phyloP scores from a whole-genome alignment of 1,284 basidiomycete species.

The Apiotrichum veenhuisii region DNA sequence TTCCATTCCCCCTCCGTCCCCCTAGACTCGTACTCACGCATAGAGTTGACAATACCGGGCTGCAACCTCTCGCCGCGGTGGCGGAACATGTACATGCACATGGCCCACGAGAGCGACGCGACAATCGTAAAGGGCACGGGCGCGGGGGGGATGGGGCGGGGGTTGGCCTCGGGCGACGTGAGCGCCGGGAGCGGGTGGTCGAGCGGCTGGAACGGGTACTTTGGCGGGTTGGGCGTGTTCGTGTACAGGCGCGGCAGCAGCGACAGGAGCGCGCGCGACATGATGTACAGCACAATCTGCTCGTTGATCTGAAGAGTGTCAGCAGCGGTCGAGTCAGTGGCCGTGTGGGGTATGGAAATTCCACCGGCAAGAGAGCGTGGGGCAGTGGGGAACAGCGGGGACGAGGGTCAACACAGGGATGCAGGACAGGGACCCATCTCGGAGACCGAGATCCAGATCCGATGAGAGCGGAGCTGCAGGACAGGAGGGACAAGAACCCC shows the following conservation, averaged over 20 bases:
- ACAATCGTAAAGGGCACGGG: slow-evolving; percentile 78
- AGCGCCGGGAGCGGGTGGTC: slow-evolving; percentile 40
- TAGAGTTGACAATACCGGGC: slow-evolving; percentile 70
- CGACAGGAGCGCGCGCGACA: slow-evolving; percentile 80
- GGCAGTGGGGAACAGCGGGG: too few species aligned
- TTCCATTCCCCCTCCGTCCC: too few species aligned
- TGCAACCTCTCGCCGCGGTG: slow-evolving; percentile 82
- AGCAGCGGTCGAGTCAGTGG: neutral
- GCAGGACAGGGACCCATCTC: too few species aligned
- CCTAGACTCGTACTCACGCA: slow-evolving; percentile 49
- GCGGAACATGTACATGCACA: slow-evolving; percentile 96
- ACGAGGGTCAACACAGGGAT: too few species aligned
- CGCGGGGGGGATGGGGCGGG: slow-evolving; percentile 72
- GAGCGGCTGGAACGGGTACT: slow-evolving; percentile 35
- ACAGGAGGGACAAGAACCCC: too few species aligned
- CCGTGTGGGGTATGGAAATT: too few species aligned
- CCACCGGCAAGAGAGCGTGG: too few species aligned
- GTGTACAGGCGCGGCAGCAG: slow-evolving; percentile 67
- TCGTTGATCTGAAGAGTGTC: slow-evolving; percentile 67
- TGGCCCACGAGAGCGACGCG: slow-evolving; percentile 86
- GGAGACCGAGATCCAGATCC: too few species aligned
- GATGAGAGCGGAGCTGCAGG: too few species aligned
- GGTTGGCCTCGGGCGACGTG: slow-evolving; percentile 41
- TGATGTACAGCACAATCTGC: slow-evolving; percentile 97
- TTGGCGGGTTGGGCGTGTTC: slow-evolving; percentile 39